Conservation (phyloP, 768 basidiomycete species). For the Mycena albidolilacea region DNA sequence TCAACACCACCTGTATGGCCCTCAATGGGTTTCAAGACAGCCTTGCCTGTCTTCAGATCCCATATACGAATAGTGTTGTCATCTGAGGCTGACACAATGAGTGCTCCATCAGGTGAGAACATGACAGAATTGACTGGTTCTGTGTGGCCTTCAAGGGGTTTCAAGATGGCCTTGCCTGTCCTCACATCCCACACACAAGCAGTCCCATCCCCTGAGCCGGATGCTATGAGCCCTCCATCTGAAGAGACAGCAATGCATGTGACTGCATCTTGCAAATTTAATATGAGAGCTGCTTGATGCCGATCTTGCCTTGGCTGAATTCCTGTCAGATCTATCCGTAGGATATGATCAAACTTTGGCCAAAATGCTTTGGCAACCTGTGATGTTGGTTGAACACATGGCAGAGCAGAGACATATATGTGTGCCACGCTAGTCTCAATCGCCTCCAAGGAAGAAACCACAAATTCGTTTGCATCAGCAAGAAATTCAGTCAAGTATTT, state of each 20-base stretch:
- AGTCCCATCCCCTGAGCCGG: background rate
- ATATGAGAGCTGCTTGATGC: constrained; percentile 6
- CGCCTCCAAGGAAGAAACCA: background rate
- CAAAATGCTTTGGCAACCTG: constrained; percentile 1
- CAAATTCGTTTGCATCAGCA: constrained; percentile 6
- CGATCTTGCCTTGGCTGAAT: background rate
- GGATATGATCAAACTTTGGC: constrained; percentile 1
- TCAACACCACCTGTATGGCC: too few species aligned
- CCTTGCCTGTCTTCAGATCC: too few species aligned
- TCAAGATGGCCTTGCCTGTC: background rate
- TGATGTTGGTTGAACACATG: constrained; percentile 1
- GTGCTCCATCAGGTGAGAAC: too few species aligned
- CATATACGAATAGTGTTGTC: too few species aligned
- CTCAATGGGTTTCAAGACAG: too few species aligned
- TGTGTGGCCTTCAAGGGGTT: background rate
- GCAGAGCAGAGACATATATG: background rate
- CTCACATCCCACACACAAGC: background rate
- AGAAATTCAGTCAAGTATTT: background rate
- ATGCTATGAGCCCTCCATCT: too few species aligned
- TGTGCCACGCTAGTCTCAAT: background rate
- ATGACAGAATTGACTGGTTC: too few species aligned
- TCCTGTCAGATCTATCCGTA: background rate
- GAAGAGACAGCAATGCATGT: background rate
- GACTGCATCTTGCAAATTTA: background rate
- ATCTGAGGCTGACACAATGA: too few species aligned